Conservation (phyloP, 139 green algal species). For the Chlamydomonas schloesseri region DNA sequence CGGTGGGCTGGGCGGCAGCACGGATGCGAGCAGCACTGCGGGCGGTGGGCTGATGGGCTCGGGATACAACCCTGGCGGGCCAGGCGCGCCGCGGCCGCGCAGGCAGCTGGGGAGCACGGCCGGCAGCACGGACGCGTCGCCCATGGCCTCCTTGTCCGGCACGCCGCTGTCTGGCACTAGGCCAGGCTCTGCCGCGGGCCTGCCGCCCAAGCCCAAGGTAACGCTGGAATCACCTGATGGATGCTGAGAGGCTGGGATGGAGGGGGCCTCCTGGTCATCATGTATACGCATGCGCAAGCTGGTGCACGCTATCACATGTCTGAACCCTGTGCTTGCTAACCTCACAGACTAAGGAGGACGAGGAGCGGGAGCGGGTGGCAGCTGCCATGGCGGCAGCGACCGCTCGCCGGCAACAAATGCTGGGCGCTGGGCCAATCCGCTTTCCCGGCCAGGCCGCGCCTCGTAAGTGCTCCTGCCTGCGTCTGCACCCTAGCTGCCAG, state of each 20-base stretch:
- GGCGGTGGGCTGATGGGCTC: background rate
- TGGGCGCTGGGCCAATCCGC: conserved; percentile 32
- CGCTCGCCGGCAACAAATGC: background rate
- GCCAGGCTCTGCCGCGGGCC: background rate
- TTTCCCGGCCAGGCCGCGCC: conserved; percentile 12
- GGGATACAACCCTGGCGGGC: background rate
- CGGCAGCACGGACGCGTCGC: background rate
- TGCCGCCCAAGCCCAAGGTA: too few relatives aligned
- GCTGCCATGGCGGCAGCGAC: conserved; percentile 28
- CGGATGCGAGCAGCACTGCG: background rate
- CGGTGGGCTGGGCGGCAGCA: background rate
- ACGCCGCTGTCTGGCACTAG: background rate
- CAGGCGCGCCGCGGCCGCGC: conserved; percentile 15
- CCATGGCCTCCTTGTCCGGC: background rate
- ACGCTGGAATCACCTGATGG: too few relatives aligned
- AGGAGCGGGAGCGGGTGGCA: conserved; percentile 42
- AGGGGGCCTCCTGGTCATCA: too few relatives aligned
- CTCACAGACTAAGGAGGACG: conserved; percentile 47
- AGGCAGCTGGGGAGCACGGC: conserved; percentile 9
- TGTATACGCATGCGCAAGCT: too few relatives aligned
- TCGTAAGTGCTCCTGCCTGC: background rate
- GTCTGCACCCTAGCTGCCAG: too few relatives aligned
- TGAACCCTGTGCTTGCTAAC: too few relatives aligned
- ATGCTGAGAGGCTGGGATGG: too few relatives aligned
- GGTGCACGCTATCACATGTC: too few relatives aligned